Base-by-base conservation (phyloP, 2,329 filamentous ascomycete genomes). In the Diaporthe velutina region DNA sequence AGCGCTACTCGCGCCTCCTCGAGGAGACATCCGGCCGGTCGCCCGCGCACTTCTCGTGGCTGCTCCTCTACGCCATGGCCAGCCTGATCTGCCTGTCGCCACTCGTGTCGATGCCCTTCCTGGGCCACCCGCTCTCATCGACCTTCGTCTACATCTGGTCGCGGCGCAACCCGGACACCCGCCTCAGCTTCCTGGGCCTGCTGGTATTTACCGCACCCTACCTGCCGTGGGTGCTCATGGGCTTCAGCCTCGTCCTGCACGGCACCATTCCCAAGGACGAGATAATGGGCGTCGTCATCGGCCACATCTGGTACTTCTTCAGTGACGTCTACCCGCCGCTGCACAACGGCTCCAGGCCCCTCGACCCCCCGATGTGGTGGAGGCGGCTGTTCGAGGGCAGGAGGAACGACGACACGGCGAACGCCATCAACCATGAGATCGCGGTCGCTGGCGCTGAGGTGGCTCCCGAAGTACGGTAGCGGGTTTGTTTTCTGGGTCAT, bases 71-170 rank as follows among this genome's bases (percentile, higher is more conserved):
- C 83, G 93, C 95, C 74, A 95, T 93, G 82, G 89, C 91, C 3
- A 93, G 93, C 74, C 91, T 99, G 25, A 90, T 98, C 73, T 86
- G 92, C 57, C 88, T 98, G 54, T 97, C 96, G 58, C 96, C 96
- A 1, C 88, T 98, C 76, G 93, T 98, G 67, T 95, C 93, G 35
- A 95, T 98, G 87, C 95, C 95, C 0, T 99, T 98, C 83, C 90
- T 99, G 15, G 97, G 97, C n/a, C 95, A 96, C 55, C 94, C 96
- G 2, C 89, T 99, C 19, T 97, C 95, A 5, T 98, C 95, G 67
- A 98, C 95, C 8, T 88, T 99, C 76, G 96, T 98, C 73, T 99
- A 99, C 84, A 98, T 99, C 80, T 99, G 97, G 97, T 97, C 95
- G 77, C 91, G 97, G 71, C 92, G 96, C 74, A 98, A 99, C 82